Evolutionary conservation across 108 stramenopile genomes (phyloP).

Genomic region (Nitzschia putrida): DNA sequence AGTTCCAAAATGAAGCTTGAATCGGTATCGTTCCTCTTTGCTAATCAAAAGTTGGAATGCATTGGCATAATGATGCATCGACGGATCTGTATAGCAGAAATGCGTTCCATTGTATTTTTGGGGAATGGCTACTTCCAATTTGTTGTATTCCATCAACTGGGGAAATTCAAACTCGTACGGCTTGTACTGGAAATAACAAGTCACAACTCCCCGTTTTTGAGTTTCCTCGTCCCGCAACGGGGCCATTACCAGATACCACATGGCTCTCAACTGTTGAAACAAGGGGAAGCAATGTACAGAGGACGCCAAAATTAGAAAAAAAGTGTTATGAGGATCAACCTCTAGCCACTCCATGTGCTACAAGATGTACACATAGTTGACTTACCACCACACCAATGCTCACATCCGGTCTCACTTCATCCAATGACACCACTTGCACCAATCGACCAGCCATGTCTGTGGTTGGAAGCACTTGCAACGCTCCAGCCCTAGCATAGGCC

Average conservation of each 20-base stretch:
- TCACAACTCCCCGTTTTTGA: constrained; percentile 18
- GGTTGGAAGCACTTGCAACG: background rate
- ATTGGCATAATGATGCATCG: background rate
- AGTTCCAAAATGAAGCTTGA: background rate
- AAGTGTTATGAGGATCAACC: background rate
- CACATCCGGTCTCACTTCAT: background rate
- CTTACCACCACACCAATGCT: too few relatives aligned
- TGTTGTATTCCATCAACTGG: background rate
- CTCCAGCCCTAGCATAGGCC: background rate
- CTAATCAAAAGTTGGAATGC: background rate
- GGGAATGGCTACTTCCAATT: background rate
- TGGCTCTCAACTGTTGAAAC: constrained; percentile 9
- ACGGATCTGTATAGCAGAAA: background rate
- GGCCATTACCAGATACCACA: constrained; percentile 21
- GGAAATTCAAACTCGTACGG: background rate
- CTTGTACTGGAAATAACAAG: constrained; percentile 5
- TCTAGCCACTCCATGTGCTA: background rate
- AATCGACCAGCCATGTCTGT: constrained; percentile 8
- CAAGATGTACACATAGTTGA: background rate
- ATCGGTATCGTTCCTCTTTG: background rate
- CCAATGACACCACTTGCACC: constrained; percentile 1
- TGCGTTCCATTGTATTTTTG: background rate
- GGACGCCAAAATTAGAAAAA: background rate
- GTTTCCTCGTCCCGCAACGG: constrained; percentile 18
- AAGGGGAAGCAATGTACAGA: background rate